Base-by-base conservation (phyloP, 306 rosid genomes). In the Gastrolobium villosum region DNA sequence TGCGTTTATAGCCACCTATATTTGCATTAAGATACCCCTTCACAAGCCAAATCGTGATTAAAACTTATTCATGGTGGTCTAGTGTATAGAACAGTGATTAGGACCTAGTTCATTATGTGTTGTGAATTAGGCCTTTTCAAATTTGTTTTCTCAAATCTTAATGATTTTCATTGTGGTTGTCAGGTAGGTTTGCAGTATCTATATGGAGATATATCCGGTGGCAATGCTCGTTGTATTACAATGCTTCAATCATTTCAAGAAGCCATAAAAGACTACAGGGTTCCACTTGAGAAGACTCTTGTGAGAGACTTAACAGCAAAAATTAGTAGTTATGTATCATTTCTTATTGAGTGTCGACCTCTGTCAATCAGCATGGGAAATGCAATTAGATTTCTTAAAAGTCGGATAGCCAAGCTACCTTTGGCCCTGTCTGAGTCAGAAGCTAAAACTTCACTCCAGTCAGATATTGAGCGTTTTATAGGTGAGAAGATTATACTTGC, bases 331-430 rank as follows among this genome's bases (percentile, higher is more conserved):
- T 88, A 80, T 66, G 89, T 88, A 35, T 88, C 91, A 53, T 88
- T 85, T 85, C 86, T 88, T 14, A 88, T 70, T 54, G 84, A 85
- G 73, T 88, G 91, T 32, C 79, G 91, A 61, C 91, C 91, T 76
- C 86, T 88, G 65, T 88, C 91, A 78, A 83, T 88, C 84, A 88
- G 89, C 77, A 88, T 88, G 91, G 91, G 91, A 53, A 88, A 88
- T 85, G 89, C 91, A 34, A 85, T 88, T 78, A 83, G 91, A 66
- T 88, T 85, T 81, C 83, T 88, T 20, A 88, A 88, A 67, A 88
- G 87, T 75, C 89, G 68, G 55, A 78, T 88, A 77, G 83, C 91
- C 48, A 83, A 83, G 81, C 72, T 88, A 62, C 89, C 87, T 65
- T 70, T 85, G 85, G 26, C 86, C 49, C n/a, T 85, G 57, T 85